Conservation (phyloP, 140 eudicot species). For the Flaveria floridana region DNA sequence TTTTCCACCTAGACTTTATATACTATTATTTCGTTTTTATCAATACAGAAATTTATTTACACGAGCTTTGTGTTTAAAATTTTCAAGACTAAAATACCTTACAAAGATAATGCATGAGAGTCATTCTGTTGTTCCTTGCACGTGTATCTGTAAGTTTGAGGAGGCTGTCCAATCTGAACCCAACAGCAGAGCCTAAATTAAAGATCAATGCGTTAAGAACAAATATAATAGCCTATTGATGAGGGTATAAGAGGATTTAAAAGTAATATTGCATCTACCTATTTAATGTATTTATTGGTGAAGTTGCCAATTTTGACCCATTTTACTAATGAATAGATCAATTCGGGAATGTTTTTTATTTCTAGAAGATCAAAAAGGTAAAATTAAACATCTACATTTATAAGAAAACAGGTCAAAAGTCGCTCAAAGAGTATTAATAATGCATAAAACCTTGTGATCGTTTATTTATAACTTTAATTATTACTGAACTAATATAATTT, state of each 20-base stretch:
- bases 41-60: neutral
- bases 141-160: slow-evolving; percentile 69
- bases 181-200: slow-evolving; percentile 59
- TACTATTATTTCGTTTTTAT: neutral
- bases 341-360: neutral
- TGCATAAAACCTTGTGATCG: neutral
- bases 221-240: slow-evolving; percentile 5
- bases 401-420: neutral
- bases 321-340: neutral
- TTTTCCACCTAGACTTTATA: slow-evolving; percentile 3
- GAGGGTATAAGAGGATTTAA: neutral
- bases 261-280: neutral
- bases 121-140: slow-evolving; percentile 59
- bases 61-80: neutral
- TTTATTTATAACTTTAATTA: neutral
- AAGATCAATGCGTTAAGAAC: slow-evolving; percentile 17
- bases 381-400: neutral
- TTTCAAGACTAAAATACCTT: slow-evolving; percentile 44
- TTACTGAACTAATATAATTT: neutral
- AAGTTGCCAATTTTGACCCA: neutral
- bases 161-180: slow-evolving; percentile 65
- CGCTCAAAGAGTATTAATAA: neutral
- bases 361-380: neutral
- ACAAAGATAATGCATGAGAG: slow-evolving; percentile 74
- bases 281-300: neutral